Percentiles rank a stretch among this genome's conserved stretches.
Evolutionary conservation across 148 eudicot species (phyloP).

Genomic region (Chenopodium album): DNA sequence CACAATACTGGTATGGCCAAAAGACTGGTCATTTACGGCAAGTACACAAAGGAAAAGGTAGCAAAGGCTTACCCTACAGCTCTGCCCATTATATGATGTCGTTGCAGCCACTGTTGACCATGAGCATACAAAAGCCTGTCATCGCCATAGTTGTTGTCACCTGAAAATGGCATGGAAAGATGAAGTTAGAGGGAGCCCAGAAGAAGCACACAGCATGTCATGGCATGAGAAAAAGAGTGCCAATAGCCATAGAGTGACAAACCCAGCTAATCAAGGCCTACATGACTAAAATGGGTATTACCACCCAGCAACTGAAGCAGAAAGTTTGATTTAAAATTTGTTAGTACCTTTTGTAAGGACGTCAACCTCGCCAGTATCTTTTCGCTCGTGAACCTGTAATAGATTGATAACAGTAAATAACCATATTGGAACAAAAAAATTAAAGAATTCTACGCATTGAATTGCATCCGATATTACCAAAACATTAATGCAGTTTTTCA

Average conservation of each 20-base stretch:
- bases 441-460: not conserved
- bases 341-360: slow-evolving; percentile 61
- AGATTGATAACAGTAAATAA: slow-evolving; percentile 7
- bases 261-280: not conserved
- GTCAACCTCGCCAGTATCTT: slow-evolving; percentile 56
- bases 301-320: not conserved
- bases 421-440: not conserved
- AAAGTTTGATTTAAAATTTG: not conserved
- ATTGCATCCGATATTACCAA: not conserved
- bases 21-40: not conserved
- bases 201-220: not conserved
- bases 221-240: not conserved
- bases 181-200: not conserved
- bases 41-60: not conserved
- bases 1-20: not conserved
- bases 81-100: slow-evolving; percentile 85
- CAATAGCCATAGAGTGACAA: not conserved
- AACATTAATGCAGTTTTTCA: not conserved
- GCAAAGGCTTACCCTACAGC: slow-evolving; percentile 65
- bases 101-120: slow-evolving; percentile 77
- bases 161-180: slow-evolving; percentile 31
- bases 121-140: slow-evolving; percentile 68
- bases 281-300: not conserved
- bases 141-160: slow-evolving; percentile 68
- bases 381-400: slow-evolving; percentile 62